phyloP scores from a whole-genome alignment of 2,329 filamentous ascomycete species.

The Biscogniauxia marginata region DNA sequence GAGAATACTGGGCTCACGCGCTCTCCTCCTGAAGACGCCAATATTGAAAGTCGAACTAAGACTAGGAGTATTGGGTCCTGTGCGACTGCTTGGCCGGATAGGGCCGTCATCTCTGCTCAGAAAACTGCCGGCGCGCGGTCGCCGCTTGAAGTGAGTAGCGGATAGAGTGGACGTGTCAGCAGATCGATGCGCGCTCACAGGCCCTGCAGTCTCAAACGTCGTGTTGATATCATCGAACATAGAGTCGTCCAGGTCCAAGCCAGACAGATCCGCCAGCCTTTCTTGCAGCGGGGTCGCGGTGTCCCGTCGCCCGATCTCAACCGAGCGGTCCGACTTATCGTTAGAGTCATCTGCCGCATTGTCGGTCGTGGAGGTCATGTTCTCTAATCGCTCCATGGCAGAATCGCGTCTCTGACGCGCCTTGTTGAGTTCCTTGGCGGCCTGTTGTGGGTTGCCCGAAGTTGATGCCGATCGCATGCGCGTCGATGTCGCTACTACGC shows the following conservation, averaged over 20 bases:
- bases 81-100: slow-evolving; percentile 33
- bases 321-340: slow-evolving; percentile 14
- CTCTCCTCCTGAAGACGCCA: slow-evolving; percentile 56
- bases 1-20: slow-evolving; percentile 61
- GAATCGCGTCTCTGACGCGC: slow-evolving; percentile 30
- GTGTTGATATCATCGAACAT: slow-evolving; percentile 35
- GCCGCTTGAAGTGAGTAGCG: slow-evolving; percentile 30
- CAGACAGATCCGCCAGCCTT: slow-evolving; percentile 29
- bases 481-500: slow-evolving; percentile 11
- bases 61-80: slow-evolving; percentile 32
- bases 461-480: slow-evolving; percentile 9
- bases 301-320: slow-evolving; percentile 23
- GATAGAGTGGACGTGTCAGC: slow-evolving; percentile 33
- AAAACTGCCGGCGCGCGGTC: slow-evolving; percentile 35
- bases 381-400: slow-evolving; percentile 31
- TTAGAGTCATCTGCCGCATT: slow-evolving; percentile 12
- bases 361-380: slow-evolving; percentile 30
- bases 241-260: slow-evolving; percentile 33
- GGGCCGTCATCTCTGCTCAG: slow-evolving; percentile 32
- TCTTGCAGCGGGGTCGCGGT: slow-evolving; percentile 27
- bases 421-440: slow-evolving; percentile 18
- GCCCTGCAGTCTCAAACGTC: slow-evolving; percentile 28
- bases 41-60: slow-evolving; percentile 47
- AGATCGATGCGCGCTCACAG: slow-evolving; percentile 31
- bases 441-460: slow-evolving; percentile 19